Percentiles rank a stretch among this genome's conserved stretches.
These are phyloP conservation scores for Hymenoscyphus scutula DNA, from an alignment of 2,329 filamentous ascomycete species.

Conservation along the genomic window DNA sequence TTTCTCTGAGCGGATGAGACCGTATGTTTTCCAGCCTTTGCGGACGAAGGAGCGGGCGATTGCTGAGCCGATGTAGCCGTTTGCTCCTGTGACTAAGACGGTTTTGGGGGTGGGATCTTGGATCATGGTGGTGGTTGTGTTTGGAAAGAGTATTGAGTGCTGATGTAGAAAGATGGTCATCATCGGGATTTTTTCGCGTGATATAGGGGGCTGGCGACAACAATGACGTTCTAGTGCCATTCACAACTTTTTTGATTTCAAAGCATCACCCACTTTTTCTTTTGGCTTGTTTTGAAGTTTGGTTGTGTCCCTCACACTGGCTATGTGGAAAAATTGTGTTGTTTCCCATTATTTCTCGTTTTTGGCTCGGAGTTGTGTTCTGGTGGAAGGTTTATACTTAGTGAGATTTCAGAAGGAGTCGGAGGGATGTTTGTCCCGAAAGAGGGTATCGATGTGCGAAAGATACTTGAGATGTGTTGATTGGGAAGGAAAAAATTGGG, in stretches of 20 bases:
- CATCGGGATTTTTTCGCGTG: background rate
- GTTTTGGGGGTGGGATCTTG: constrained; percentile 20
- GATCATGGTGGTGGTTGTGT: background rate
- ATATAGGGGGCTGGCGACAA: background rate
- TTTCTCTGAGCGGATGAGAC: constrained; percentile 40
- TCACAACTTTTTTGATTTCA: constrained; percentile 6
- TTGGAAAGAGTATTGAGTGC: background rate
- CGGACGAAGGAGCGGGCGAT: constrained; percentile 46
- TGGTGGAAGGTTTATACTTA: too few relatives aligned
- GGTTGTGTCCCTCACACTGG: background rate
- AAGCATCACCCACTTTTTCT: constrained; percentile 6
- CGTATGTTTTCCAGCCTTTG: constrained; percentile 46
- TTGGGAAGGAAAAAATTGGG: too few relatives aligned
- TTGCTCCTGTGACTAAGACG: constrained; percentile 49
- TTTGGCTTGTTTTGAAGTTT: background rate
- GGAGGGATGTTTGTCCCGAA: too few relatives aligned
- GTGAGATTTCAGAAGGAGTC: too few relatives aligned
- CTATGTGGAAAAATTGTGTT: background rate
- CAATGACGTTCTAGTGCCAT: constrained; percentile 8
- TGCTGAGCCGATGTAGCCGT: constrained; percentile 49
- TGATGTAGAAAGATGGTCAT: background rate
- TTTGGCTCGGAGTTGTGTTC: too few relatives aligned
- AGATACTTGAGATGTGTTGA: too few relatives aligned
- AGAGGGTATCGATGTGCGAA: too few relatives aligned
- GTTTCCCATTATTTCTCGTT: background rate